Percentiles rank a stretch among this genome's conserved stretches.
Conservation (phyloP, 1,284 basidiomycete species). For the Rhodotorula sp. region DNA sequence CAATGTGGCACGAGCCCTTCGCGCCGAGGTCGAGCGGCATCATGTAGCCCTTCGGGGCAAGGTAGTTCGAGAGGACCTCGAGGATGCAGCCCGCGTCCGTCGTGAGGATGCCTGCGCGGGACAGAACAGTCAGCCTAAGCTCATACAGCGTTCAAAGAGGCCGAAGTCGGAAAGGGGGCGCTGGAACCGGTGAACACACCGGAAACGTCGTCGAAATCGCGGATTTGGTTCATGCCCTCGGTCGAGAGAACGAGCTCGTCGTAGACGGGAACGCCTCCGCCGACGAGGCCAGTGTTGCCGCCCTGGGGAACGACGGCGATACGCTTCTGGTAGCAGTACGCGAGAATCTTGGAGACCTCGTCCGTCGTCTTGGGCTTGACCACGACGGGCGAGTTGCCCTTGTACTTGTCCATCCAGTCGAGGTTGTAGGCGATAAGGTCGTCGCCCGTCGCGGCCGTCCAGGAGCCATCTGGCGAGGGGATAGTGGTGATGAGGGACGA, state of each 20-base stretch:
- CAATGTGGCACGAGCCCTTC: slow-evolving; percentile 99
- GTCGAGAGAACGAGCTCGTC: slow-evolving; percentile 89
- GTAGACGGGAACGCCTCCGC: slow-evolving; percentile 87
- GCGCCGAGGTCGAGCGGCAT: slow-evolving; percentile 98
- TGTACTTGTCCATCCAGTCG: slow-evolving; percentile 98
- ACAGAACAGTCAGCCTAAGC: too few relatives aligned
- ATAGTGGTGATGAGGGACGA: slow-evolving; percentile 56
- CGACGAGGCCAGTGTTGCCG: slow-evolving; percentile 95
- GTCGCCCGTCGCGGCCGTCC: slow-evolving; percentile 31
- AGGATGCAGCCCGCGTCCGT: slow-evolving; percentile 89
- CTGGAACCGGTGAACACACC: slow-evolving; percentile 58
- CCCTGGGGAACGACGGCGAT: slow-evolving; percentile 95
- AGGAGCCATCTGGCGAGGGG: slow-evolving; percentile 30
- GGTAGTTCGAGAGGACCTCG: slow-evolving; percentile 83
- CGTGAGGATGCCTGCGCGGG: slow-evolving; percentile 57
- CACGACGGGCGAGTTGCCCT: slow-evolving; percentile 78
- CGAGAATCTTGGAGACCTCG: slow-evolving; percentile 81
- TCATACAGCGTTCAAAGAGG: too few relatives aligned
- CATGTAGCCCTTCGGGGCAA: slow-evolving; percentile 86
- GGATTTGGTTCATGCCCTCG: slow-evolving; percentile 77
- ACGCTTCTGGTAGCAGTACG: slow-evolving; percentile 72
- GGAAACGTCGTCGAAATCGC: slow-evolving; percentile 89
- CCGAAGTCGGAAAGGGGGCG: background rate
- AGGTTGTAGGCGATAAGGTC: slow-evolving; percentile 82
- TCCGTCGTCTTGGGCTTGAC: slow-evolving; percentile 84